Evolutionary conservation across 805 yeast species (phyloP), one percentile per base, ranked within the genome.

Genomic region (Candida coleopterorum): DNA sequence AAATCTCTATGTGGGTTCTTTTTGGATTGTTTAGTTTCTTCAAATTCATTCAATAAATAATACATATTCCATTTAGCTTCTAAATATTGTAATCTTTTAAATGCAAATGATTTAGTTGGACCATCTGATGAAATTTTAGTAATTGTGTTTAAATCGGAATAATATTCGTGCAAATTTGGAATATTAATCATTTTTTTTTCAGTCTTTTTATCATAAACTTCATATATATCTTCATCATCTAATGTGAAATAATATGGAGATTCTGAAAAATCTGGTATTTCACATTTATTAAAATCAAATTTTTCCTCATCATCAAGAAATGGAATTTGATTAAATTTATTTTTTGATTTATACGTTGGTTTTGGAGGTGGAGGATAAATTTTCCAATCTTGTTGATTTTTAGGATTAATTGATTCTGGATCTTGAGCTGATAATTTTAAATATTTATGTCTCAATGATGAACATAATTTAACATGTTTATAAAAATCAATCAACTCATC

Each of bases 41-140:
- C 93, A 56, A 85, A 89, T 54, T 90, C 97, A 55, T 93, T 93
- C 48, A 90, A 68, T 43, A 93, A 62, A 42, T 77, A 76, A 64
- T 90, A 93, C 62, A 93, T 62, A 58, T 89, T 87, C 97, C 97
- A 93, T 55, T 89, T 86, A 18, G 97, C 96, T 58, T 93, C 98
- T 37, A 93, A 69, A 55, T 87, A 94, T 63, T 90, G 95, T 48
- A 93, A 68, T 51, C 98, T 75, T 57, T 90, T 80, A 62, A 87
- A 93, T 0, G 98, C 96, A 70, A 93, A 93, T 11, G 96, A 85
- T 61, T 93, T 93, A 11, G 94, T 78, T 4, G 99, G 98, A 0
- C 99, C 99, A 60, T 89, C 96, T 4, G 93, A 80, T 6, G 95
- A 81, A 32, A 86, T 72, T 9, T 72, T 60, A n/a, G 77, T 73